Evolutionary conservation across 73 alveolate species (phyloP), one percentile per base, ranked within the genome.

Genomic region (Durusdinium trenchii): DNA sequence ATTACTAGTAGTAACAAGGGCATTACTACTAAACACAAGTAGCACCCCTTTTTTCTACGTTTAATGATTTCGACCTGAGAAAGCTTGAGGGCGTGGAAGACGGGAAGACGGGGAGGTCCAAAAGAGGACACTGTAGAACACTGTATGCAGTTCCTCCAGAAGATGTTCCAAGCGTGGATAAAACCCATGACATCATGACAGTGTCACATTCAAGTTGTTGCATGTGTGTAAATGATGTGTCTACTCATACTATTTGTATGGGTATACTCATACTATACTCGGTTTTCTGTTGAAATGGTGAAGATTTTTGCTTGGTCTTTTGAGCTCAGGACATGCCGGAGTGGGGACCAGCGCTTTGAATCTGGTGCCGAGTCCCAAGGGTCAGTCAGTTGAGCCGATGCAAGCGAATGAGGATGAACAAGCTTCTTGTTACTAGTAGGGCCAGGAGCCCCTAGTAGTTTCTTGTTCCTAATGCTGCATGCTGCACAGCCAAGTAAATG

Each of bases 281-380:
- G 69, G 69, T 12, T 57, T 57, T 23, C 69, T 23, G 23, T 12
- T 12, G 23, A 57, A 57, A 12, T 16, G 23, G 32, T 23, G 23
- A 16, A 16, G 69, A 57, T 57, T 57, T 57, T 57, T 12, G 69
- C 26, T 71, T 16, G 32, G 84, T 71, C 38, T 32, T 51, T 26
- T 62, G 47, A 36, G 42, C 42, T 45, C 67, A 82, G 92, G 78
- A 4, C 76, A 75, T 20, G 76, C 94, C 14, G n/a, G 71, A 3
- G 94, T 84, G 75, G 76, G 78, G 9, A 84, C 94, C 54, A 51
- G 94, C 75, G 51, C 94, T 40, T 51, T 84, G 94, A 84, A 84
- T 51, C 36, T 84, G 75, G 94, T 35, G 76, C 76, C 94, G 7
- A 16, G 94, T 71, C 28, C 42, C 9, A 64, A 16, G 64, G 64